Base-by-base conservation (phyloP, 371 early-diverging fungal genomes). In the Saksenaea oblongispora region DNA sequence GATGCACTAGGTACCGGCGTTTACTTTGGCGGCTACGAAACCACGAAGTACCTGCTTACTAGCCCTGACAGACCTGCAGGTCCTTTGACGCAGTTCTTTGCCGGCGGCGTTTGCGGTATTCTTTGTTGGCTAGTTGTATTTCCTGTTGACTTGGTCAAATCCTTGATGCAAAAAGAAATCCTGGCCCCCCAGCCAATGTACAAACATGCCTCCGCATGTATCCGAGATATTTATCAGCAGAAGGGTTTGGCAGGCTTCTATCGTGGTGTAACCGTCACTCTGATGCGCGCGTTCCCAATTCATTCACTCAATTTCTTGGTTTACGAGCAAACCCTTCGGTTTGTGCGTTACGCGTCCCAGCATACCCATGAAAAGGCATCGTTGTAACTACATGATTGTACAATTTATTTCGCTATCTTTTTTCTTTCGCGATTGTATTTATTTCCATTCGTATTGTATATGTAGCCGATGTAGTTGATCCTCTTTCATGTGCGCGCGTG, bases 41-140 rank as follows among this genome's bases (percentile, higher is more conserved):
- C 88, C 3, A 82, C 84, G 42, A 93, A 92, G 66, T 88, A 84
- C 44, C 60, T 84, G 36, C 73, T 91, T 59, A 79, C 85, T 28
- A 66, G 65, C 8, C 54, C 62, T 62, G 70, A 69, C 56, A 64
- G 71, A 35, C 73, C 73, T 28, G 80, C 90, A 3, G 89, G 89
- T 3, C 89, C 88, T 13, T 70, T 87, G 64, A 86, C 87, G 0
- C 90, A 90, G 36, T 87, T 91, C 72, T 63, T 91, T 24, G 88
- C 93, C 5, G 93, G 92, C 36, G 93, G 92, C n/a, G 74, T 86
- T 5, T 90, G 92, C 67, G 94, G 94, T 18, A 85, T 91, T 3
- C 70, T 91, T 57, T 90, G 90, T 5, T 93, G 94, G 93, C 70
- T 91, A 51, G 78, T 90, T 1, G 89, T 91, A 8, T 94, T 94